Conservation (phyloP, 1,284 basidiomycete genomes). For the Mycena sp. region DNA sequence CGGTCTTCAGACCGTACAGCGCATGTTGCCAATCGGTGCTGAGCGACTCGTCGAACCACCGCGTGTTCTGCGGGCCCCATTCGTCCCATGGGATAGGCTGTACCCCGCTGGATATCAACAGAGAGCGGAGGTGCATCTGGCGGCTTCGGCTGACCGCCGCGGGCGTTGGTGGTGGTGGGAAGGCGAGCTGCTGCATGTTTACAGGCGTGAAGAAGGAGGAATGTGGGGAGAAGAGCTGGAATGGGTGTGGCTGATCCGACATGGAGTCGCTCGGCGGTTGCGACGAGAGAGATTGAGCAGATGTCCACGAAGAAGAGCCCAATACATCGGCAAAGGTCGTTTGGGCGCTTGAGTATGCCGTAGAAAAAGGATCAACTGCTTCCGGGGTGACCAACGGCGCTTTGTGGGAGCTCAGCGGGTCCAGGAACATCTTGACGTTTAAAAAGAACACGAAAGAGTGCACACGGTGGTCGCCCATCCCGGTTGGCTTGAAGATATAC, state of each 20-base stretch:
- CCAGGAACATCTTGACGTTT: constrained; percentile 53
- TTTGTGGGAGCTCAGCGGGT: neutral
- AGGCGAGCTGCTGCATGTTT: constrained; percentile 15
- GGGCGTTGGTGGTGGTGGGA: constrained; percentile 2
- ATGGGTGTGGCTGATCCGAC: constrained; percentile 9
- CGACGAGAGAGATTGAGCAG: neutral
- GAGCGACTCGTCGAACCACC: constrained; percentile 59
- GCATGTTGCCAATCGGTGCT: constrained; percentile 64
- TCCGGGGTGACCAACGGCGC: neutral
- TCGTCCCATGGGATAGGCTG: constrained; percentile 51
- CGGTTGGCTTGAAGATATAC: constrained; percentile 50
- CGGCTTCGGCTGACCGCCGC: constrained; percentile 13
- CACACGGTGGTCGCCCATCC: constrained; percentile 45
- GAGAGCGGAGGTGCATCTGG: constrained; percentile 19
- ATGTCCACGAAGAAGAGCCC: neutral
- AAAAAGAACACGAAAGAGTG: constrained; percentile 61
- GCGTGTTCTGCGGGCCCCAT: constrained; percentile 60
- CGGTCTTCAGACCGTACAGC: constrained; percentile 57
- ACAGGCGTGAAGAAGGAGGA: constrained; percentile 18
- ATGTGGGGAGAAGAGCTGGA: constrained; percentile 21
- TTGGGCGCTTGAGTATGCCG: neutral
- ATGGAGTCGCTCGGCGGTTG: neutral
- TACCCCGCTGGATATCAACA: constrained; percentile 17
- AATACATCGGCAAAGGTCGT: neutral
- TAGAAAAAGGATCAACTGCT: neutral